phyloP scores from a whole-genome alignment of 2,329 filamentous ascomycete species.

The Ceratocystis diversiconidia region DNA sequence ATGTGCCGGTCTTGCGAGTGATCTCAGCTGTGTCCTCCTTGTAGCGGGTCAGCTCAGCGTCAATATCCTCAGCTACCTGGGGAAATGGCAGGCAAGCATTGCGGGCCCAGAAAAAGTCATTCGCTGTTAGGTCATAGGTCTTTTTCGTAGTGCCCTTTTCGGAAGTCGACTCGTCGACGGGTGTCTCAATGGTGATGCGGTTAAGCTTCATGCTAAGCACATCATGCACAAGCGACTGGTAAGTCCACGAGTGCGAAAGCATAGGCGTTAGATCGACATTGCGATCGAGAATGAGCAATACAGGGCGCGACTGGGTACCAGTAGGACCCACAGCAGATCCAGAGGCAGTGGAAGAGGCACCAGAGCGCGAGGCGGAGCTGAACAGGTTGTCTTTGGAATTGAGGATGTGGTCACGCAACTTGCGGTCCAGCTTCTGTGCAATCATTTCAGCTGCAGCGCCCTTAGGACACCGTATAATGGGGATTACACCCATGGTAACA shows the following conservation, averaged over 20 bases:
- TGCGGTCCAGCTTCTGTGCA: conserved; percentile 82
- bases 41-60: conserved; percentile 82
- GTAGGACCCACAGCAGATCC: conserved; percentile 38
- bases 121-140: conserved; percentile 75
- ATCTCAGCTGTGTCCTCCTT: conserved; percentile 91
- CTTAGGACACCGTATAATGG: conserved; percentile 88
- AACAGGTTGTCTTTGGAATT: conserved; percentile 95
- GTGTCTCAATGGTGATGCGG: conserved; percentile 80
- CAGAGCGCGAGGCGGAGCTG: conserved; percentile 40
- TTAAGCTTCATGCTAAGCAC: conserved; percentile 54
- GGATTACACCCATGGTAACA: conserved; percentile 95
- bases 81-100: conserved; percentile 87
- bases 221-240: conserved; percentile 69
- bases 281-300: conserved; percentile 84
- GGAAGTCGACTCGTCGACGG: conserved; percentile 62
- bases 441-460: conserved; percentile 90
- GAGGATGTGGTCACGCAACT: conserved; percentile 86
- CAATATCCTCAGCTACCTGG: conserved; percentile 91
- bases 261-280: conserved; percentile 94
- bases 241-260: conserved; percentile 81
- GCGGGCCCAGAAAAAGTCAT: conserved; percentile 92
- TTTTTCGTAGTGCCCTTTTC: conserved; percentile 68
- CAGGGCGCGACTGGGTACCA: conserved; percentile 60
- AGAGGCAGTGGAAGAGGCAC: conserved; percentile 46
- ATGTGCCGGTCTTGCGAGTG: conserved; percentile 87